Conservation (phyloP, 2,329 filamentous ascomycete species). For the Neonectria faginata region DNA sequence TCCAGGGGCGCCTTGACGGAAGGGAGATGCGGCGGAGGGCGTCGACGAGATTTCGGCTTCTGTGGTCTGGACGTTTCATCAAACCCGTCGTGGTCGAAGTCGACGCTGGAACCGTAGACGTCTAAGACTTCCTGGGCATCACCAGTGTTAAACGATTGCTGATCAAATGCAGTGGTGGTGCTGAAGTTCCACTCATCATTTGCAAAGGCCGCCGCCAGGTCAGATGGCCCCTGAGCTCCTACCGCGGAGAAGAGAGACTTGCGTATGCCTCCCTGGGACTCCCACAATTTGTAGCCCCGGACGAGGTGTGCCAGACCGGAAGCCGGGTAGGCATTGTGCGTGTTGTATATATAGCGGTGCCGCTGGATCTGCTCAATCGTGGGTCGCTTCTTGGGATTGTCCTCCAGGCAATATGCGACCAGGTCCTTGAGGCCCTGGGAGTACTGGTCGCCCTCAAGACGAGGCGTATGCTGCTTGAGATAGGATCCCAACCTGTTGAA, state of each 20-base stretch:
- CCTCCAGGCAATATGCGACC: slow-evolving; percentile 78
- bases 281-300: slow-evolving; percentile 80
- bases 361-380: slow-evolving; percentile 76
- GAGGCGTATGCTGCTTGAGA: slow-evolving; percentile 71
- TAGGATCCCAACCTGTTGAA: slow-evolving; percentile 65
- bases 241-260: slow-evolving; percentile 71
- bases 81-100: slow-evolving; percentile 59
- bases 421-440: slow-evolving; percentile 76
- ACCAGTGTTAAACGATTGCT: slow-evolving; percentile 64
- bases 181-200: slow-evolving; percentile 77
- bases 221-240: slow-evolving; percentile 66
- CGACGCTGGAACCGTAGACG: slow-evolving; percentile 69
- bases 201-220: slow-evolving; percentile 58
- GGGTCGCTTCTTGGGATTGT: slow-evolving; percentile 75
- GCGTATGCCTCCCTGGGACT: slow-evolving; percentile 77
- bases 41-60: slow-evolving; percentile 65
- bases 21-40: slow-evolving; percentile 69
- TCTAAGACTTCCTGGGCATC: slow-evolving; percentile 71
- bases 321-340: slow-evolving; percentile 71
- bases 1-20: slow-evolving; percentile 70
- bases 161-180: slow-evolving; percentile 73
- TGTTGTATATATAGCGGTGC: slow-evolving; percentile 76
- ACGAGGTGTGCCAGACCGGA: slow-evolving; percentile 74
- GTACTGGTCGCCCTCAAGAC: slow-evolving; percentile 78
- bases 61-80: slow-evolving; percentile 65